Base-by-base conservation (phyloP, 1,284 basidiomycete genomes). In the Malassezia dermatis region DNA sequence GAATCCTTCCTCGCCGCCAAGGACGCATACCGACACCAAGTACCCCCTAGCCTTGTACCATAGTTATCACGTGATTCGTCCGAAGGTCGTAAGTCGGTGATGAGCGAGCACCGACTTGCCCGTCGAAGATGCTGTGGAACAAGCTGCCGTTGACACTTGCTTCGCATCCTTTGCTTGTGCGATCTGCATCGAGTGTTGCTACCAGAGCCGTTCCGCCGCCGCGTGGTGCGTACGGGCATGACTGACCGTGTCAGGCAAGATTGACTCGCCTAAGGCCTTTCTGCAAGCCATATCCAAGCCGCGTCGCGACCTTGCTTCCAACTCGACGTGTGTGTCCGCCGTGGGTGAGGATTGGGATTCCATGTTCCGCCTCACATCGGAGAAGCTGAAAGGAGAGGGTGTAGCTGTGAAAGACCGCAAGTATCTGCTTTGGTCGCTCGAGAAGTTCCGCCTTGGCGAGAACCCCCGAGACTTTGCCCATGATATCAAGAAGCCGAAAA, bases 341-440 rank as follows among this genome's bases (percentile, higher is more conserved):
- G 50, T 80, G 27, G 77, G 77, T 26, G 78, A 79, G 41, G 54
- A 68, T 15, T 88, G 86, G 86, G 79, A 82, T 4, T 78, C 80
- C 34, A 78, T 88, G 51, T 88, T 86, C 83, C 78, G 77, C 46
- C 75, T 80, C 45, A 77, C 80, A 27, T 81, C 85, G 12, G 64
- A 71, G 32, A 78, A 80, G 30, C 69, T 88, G 73, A 84, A 81
- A 75, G 78, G 81, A 66, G 80, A 81, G 45, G 85, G 85, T 10
- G 56, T 88, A 4, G 75, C 77, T 28, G 80, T 84, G 34, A 78
- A 79, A 64, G 85, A 87, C 65, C 79, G 86, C 83, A 82, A 67
- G 50, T 78, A 48, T 31, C 81, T 87, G 57, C 76, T 88, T 15
- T 88, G 86, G 86, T 83, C 83, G 61, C 82, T 87, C 81, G 82